phyloP scores from a whole-genome alignment of 2,329 filamentous ascomycete species.

The Metarhizium rileyi region DNA sequence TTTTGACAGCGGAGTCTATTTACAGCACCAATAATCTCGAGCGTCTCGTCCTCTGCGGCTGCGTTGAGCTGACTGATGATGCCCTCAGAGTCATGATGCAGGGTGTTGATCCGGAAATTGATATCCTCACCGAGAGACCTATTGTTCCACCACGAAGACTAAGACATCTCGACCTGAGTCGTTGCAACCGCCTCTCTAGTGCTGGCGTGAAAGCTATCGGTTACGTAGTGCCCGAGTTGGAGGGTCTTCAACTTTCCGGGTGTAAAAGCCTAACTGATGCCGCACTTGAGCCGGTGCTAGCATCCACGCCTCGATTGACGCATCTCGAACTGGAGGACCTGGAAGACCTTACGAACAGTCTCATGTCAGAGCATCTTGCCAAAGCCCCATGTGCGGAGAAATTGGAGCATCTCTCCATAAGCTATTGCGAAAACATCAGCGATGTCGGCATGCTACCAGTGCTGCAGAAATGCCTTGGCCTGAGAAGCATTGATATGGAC shows the following conservation, averaged over 20 bases:
- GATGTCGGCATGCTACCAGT: constrained; percentile 78
- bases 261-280: constrained; percentile 66
- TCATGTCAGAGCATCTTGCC: constrained; percentile 63
- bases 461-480: constrained; percentile 60
- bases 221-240: constrained; percentile 64
- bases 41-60: constrained; percentile 71
- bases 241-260: constrained; percentile 75
- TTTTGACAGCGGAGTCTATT: constrained; percentile 61
- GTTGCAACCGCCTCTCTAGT: constrained; percentile 66
- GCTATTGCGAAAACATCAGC: constrained; percentile 78
- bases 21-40: constrained; percentile 77
- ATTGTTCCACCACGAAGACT: constrained; percentile 69
- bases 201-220: constrained; percentile 61
- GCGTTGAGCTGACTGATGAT: constrained; percentile 66
- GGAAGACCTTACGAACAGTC: constrained; percentile 61
- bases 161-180: constrained; percentile 76
- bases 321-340: constrained; percentile 89
- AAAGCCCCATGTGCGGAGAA: constrained; percentile 62
- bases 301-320: constrained; percentile 65
- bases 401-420: constrained; percentile 75
- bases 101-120: constrained; percentile 66
- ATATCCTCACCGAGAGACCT: constrained; percentile 67
- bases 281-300: constrained; percentile 61
- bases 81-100: constrained; percentile 65
- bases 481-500: constrained; percentile 75